These are phyloP conservation scores for Protomyces pachydermus DNA, from an alignment of 1,139 yeast genomes.

Conservation along the genomic window DNA sequence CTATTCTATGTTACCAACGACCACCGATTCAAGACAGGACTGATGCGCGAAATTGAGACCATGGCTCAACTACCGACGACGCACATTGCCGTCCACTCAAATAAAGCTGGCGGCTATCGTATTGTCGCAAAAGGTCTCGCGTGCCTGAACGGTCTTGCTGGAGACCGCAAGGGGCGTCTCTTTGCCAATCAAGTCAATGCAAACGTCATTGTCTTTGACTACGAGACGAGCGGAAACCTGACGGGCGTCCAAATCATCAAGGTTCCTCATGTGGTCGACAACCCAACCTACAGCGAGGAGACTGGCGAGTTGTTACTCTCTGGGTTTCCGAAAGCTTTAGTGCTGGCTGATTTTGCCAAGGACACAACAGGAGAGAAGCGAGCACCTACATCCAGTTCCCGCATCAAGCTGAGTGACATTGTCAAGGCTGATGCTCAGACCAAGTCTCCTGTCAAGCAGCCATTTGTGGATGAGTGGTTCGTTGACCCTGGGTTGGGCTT, in stretches of 20 bases:
- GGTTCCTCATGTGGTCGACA: constrained; percentile 12
- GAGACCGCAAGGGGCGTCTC: constrained; percentile 17
- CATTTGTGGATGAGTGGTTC: constrained; percentile 18
- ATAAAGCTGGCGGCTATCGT: constrained; percentile 14
- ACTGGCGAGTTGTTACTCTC: constrained; percentile 10
- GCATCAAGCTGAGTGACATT: constrained; percentile 10
- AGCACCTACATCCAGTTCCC: constrained; percentile 9
- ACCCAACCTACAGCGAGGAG: constrained; percentile 13
- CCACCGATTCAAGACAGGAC: constrained; percentile 15
- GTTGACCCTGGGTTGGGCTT: constrained; percentile 15
- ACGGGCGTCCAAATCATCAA: constrained; percentile 7
- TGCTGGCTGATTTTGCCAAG: constrained; percentile 8
- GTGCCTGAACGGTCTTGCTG: constrained; percentile 17
- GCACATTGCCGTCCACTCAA: constrained; percentile 15
- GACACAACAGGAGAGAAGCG: constrained; percentile 3
- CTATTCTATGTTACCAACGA: constrained; percentile 24
- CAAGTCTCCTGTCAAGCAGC: background rate
- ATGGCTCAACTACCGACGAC: constrained; percentile 21
- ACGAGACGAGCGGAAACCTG: constrained; percentile 4
- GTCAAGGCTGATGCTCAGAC: constrained; percentile 2
- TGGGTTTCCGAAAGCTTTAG: constrained; percentile 16
- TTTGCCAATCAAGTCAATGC: constrained; percentile 21
- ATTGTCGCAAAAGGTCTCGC: constrained; percentile 3
- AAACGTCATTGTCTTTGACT: constrained; percentile 6
- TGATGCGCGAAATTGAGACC: constrained; percentile 8